These are phyloP conservation scores for Starmerella stellata DNA, from an alignment of 805 yeast species.

Conservation along the genomic window DNA sequence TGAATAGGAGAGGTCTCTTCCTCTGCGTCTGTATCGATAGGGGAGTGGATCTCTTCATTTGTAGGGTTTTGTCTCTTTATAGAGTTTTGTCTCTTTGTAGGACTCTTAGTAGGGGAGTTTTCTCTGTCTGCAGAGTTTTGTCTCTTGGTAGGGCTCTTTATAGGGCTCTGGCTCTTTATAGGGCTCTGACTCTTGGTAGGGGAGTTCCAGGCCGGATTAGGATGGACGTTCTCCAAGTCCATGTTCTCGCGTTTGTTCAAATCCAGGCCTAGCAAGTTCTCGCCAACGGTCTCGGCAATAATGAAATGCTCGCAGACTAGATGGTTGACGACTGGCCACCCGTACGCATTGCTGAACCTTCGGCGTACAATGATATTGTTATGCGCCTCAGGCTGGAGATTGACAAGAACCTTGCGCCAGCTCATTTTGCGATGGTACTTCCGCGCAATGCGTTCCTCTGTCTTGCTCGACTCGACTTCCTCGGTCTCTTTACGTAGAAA, in stretches of 20 bases:
- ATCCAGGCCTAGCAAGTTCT: background rate
- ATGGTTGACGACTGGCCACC: conserved; percentile 86
- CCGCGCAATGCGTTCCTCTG: conserved; percentile 71
- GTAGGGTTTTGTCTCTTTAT: background rate
- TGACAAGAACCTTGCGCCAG: conserved; percentile 85
- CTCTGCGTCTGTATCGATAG: background rate
- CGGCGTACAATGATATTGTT: conserved; percentile 81
- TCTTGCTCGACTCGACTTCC: conserved; percentile 23
- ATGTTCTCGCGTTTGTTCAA: background rate
- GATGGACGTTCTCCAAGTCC: no score
- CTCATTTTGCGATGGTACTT: conserved; percentile 67
- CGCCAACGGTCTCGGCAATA: background rate
- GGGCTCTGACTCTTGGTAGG: background rate
- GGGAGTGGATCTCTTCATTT: background rate
- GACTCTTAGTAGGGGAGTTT: background rate
- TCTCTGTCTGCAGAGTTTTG: background rate
- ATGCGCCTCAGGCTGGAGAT: conserved; percentile 82
- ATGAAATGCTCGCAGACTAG: conserved; percentile 47
- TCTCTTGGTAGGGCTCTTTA: background rate
- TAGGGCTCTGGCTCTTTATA: background rate
- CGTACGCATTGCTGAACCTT: conserved; percentile 78
- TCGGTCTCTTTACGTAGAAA: conserved; percentile 5
- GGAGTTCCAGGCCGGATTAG: background rate
- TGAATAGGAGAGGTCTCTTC: background rate
- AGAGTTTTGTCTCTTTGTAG: background rate